phyloP scores from a whole-genome alignment of 169 alveolate genomes.

The Neospora caninum region DNA sequence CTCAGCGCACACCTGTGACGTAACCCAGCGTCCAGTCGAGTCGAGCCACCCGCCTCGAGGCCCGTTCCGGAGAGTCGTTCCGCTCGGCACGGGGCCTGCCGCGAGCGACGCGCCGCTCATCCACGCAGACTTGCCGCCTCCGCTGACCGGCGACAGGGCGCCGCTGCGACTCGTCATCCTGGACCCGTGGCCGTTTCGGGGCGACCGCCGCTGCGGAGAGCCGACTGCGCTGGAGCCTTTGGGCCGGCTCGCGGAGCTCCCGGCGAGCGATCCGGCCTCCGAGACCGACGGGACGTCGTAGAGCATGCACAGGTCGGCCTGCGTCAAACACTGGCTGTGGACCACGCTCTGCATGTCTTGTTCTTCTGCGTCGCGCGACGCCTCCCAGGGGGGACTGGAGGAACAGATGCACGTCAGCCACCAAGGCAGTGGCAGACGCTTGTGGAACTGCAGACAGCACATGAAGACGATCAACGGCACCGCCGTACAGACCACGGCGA shows the following conservation, averaged over 20 bases:
- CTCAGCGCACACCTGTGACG: background rate
- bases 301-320: background rate
- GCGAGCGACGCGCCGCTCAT: background rate
- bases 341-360: background rate
- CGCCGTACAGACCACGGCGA: conserved; percentile 33
- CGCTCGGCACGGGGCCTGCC: background rate
- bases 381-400: conserved; percentile 24
- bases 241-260: background rate
- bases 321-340: background rate
- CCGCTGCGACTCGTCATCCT: too few species aligned
- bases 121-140: background rate
- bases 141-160: too few species aligned
- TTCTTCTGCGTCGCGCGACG: background rate
- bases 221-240: background rate
- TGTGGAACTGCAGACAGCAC: conserved; percentile 26
- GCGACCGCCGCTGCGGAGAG: background rate
- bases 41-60: conserved; percentile 14
- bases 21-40: background rate
- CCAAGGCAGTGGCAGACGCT: conserved; percentile 20
- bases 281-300: background rate
- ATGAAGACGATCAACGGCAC: background rate
- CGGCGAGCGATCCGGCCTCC: background rate
- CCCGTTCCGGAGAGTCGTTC: background rate
- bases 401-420: conserved; percentile 33
- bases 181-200: background rate